phyloP scores from a whole-genome alignment of 495 filamentous ascomycete genomes.

The Xylaria palmicola region DNA sequence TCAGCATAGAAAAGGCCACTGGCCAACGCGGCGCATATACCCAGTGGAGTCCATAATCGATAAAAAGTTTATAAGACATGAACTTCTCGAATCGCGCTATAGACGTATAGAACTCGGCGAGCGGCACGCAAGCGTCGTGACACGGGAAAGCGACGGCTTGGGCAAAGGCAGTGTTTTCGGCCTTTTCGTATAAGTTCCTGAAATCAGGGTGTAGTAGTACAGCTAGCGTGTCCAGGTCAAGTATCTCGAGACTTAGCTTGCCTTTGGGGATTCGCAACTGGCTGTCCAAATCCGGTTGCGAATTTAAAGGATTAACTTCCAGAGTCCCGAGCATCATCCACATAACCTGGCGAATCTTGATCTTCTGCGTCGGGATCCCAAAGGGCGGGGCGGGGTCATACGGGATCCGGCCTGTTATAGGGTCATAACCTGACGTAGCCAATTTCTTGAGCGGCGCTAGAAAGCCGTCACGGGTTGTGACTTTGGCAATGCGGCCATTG shows the following conservation, averaged over 20 bases:
- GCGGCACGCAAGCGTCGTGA: not conserved
- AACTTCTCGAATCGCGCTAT: not conserved
- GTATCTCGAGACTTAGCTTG: not conserved
- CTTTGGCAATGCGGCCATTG: not conserved
- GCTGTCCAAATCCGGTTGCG: not conserved
- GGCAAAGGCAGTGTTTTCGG: not conserved
- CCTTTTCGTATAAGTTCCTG: not conserved
- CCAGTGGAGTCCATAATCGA: not conserved
- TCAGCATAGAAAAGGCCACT: not conserved
- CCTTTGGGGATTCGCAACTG: not conserved
- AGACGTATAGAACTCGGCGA: slow-evolving; percentile 1
- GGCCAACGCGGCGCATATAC: not conserved
- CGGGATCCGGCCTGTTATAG: not conserved
- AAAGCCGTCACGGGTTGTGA: not conserved
- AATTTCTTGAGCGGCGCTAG: not conserved
- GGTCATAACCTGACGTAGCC: not conserved
- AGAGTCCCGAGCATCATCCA: not conserved
- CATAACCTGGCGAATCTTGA: not conserved
- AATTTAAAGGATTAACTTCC: not conserved
- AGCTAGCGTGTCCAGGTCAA: not conserved
- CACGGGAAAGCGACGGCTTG: not conserved
- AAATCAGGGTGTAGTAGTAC: not conserved
- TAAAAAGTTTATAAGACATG: not conserved
- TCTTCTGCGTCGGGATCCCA: not conserved
- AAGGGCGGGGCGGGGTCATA: not conserved